phyloP scores from a whole-genome alignment of 2,329 filamentous ascomycete genomes.

The Graphium sp. region DNA sequence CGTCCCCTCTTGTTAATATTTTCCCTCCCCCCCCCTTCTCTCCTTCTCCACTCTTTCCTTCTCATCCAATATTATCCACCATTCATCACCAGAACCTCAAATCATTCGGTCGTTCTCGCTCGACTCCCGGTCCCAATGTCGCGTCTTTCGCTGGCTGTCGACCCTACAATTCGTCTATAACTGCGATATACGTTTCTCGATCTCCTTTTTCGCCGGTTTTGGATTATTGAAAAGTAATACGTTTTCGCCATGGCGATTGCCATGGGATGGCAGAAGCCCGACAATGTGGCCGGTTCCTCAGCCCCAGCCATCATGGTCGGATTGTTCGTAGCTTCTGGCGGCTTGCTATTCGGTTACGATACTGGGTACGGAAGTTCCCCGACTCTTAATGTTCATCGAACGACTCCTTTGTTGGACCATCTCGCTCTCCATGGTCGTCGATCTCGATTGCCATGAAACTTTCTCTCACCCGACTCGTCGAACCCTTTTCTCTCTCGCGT shows the following conservation, averaged over 20 bases:
- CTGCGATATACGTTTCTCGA: not conserved
- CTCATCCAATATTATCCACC: no score
- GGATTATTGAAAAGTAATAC: constrained; percentile 33
- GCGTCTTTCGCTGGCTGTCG: no score
- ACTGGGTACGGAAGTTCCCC: constrained; percentile 36
- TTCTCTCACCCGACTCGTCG: no score
- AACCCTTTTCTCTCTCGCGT: no score
- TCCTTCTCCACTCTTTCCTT: not conserved
- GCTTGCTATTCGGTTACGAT: constrained; percentile 54
- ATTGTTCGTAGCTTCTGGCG: constrained; percentile 53
- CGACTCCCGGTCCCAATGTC: no score
- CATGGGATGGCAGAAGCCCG: constrained; percentile 59
- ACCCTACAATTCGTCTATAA: no score
- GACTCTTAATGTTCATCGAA: not conserved
- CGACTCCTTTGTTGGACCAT: no score
- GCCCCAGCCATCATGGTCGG: constrained; percentile 58
- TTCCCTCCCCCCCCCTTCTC: constrained; percentile 1
- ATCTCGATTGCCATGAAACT: no score
- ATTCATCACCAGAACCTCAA: no score
- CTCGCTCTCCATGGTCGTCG: no score
- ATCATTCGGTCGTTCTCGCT: no score
- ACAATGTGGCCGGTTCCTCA: constrained; percentile 58
- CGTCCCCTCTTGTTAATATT: constrained; percentile 1
- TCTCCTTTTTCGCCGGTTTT: no score
- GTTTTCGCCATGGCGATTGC: constrained; percentile 42